These are phyloP conservation scores for Eucalyptus marginata DNA, from an alignment of 345 rosid genomes.

Conservation along the genomic window DNA sequence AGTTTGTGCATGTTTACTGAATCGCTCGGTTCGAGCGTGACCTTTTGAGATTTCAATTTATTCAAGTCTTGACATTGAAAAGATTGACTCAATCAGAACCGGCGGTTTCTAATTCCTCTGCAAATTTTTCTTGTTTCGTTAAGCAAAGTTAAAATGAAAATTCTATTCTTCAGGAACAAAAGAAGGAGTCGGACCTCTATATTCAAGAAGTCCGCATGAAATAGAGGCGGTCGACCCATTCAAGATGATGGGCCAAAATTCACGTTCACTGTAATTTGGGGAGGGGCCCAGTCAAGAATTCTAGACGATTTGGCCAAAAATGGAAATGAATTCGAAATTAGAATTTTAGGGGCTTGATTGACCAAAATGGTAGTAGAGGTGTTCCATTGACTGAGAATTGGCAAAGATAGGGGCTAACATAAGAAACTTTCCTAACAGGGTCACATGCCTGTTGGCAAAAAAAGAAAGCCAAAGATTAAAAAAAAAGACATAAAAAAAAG, in stretches of 20 bases:
- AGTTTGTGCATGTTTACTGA: not conserved
- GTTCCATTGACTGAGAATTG: not conserved
- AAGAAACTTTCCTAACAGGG: not conserved
- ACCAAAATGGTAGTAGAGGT: not conserved
- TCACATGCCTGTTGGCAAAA: not conserved
- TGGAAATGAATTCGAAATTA: not conserved
- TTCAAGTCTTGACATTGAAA: not conserved
- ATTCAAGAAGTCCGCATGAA: not conserved
- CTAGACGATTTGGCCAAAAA: not conserved
- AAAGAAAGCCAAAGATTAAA: not conserved
- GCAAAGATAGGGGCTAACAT: not conserved
- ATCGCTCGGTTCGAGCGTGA: accelerated
- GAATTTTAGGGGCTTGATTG: not conserved
- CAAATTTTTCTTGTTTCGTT: not conserved
- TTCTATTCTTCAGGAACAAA: not conserved
- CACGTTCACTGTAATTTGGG: not conserved
- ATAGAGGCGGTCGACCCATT: not conserved
- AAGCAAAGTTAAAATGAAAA: not conserved
- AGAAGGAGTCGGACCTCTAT: not conserved
- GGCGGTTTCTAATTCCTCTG: not conserved
- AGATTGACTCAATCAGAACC: not conserved
- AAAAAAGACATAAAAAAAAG: not conserved
- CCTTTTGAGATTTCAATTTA: not conserved
- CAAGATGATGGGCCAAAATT: not conserved
- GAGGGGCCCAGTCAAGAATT: not conserved